phyloP scores from a whole-genome alignment of 176 grass and related monocot species.

The Chrysopogon serrulatus region DNA sequence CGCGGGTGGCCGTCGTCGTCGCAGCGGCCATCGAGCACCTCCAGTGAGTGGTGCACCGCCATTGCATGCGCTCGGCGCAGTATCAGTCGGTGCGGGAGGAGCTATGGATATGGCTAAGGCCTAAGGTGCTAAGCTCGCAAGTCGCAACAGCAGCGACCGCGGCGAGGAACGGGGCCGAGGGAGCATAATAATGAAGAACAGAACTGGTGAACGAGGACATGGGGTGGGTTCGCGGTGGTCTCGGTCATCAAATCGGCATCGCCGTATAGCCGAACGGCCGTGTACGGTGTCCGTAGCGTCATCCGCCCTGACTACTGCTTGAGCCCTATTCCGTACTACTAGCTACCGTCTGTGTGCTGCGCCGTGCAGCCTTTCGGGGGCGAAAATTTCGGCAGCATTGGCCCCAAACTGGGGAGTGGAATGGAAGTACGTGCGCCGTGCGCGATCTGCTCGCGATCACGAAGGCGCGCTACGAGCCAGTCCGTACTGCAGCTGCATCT shows the following conservation, averaged over 20 bases:
- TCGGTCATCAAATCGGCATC: not conserved
- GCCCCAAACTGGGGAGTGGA: not conserved
- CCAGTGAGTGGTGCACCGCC: constrained; percentile 41
- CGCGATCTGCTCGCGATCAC: not conserved
- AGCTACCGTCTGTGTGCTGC: not conserved
- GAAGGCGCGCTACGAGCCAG: too few species aligned
- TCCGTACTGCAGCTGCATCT: too few species aligned
- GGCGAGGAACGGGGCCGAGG: too few species aligned
- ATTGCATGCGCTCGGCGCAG: not conserved
- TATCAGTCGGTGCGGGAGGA: not conserved
- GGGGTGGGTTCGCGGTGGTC: not conserved
- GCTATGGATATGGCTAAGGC: not conserved
- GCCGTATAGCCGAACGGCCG: not conserved
- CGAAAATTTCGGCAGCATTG: not conserved
- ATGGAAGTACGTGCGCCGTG: not conserved
- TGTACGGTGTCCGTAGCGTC: not conserved
- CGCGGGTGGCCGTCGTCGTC: constrained; percentile 30
- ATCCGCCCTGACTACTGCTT: too few species aligned
- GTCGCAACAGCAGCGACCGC: too few species aligned
- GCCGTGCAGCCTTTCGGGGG: not conserved
- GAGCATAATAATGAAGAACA: not conserved
- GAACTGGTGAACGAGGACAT: not conserved
- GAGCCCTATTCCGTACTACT: too few species aligned
- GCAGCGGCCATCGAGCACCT: constrained; percentile 9
- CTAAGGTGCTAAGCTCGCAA: too few species aligned